Base-by-base conservation (phyloP, 805 yeast genomes). In the Candida cerambycidarum region DNA sequence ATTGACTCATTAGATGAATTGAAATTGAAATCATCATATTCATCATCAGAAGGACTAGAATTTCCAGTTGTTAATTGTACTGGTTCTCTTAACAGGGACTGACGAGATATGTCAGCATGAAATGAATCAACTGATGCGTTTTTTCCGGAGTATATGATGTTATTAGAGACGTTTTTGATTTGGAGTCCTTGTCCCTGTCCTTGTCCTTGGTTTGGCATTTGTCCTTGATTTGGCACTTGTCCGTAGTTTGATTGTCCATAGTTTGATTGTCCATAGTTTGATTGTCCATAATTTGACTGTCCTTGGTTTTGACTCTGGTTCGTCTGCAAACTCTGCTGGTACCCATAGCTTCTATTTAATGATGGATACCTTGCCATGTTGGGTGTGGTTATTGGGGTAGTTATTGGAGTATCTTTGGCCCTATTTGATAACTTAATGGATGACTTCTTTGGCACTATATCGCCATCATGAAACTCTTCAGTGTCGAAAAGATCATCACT, bases 81-180 rank as follows among this genome's bases (percentile, higher is more conserved):
- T 5, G 42, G 37, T 5, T 39, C 42, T 32, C 32, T 39, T 12
- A 40, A 25, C 33, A 46, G 29, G 2, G 38, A 21, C 15, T 34
- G 38, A 11, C 38, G 38, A 6, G 48, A 47, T 16, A 57, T 38
- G 41, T 62, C 61, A 5, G 63, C 63, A 21, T 48, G 47, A 12
- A 61, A 49, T 3, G 66, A 59, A 23, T 52, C 57, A 9, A 57
- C 51, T 3, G 66, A 61, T 19, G 45, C 47, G 35, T 55, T 61
- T 14, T 54, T 45, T 27, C 45, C 56, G 18, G 55, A 55, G 39
- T 54, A 55, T 1, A 57, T 54, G 9, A 55, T 35, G 28, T 51
- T 53, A 41, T 48, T 48, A 0, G 61, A 57, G 12, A 50, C 53
- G 32, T 43, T 54, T 33, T 50, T 54, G 10, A 41, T 21, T 30